These are phyloP conservation scores for Pichia exigua DNA, from an alignment of 805 yeast genomes.

Conservation along the genomic window DNA sequence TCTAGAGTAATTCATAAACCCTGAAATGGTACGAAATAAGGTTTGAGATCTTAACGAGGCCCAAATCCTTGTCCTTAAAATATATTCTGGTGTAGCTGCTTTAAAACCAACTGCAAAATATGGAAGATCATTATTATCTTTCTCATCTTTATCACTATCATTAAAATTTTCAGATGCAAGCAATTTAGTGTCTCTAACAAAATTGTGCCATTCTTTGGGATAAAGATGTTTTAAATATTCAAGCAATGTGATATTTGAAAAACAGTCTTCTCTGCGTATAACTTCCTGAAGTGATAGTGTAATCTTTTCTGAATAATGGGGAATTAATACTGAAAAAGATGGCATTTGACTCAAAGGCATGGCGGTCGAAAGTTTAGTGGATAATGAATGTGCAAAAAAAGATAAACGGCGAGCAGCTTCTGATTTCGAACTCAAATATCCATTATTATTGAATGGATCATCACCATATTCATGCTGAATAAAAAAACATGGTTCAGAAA, in stretches of 20 bases:
- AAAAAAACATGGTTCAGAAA: slow-evolving; percentile 71
- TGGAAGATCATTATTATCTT: slow-evolving; percentile 46
- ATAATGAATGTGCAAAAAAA: slow-evolving; percentile 82
- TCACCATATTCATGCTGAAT: slow-evolving; percentile 72
- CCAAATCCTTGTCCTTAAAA: slow-evolving; percentile 74
- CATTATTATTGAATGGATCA: slow-evolving; percentile 33
- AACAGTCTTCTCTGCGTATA: slow-evolving; percentile 62
- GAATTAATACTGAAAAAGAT: slow-evolving; percentile 72
- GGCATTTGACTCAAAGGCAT: slow-evolving; percentile 65
- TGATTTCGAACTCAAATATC: slow-evolving; percentile 52
- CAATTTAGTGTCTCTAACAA: slow-evolving; percentile 48
- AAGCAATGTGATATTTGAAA: slow-evolving; percentile 46
- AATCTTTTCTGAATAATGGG: slow-evolving; percentile 82
- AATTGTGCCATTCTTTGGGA: slow-evolving; percentile 50
- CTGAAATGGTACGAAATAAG: slow-evolving; percentile 70
- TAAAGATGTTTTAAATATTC: slow-evolving; percentile 50
- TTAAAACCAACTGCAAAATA: slow-evolving; percentile 65
- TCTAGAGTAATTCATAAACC: slow-evolving; percentile 68
- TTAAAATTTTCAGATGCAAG: slow-evolving; percentile 37
- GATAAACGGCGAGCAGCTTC: slow-evolving; percentile 82
- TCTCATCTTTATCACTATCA: slow-evolving; percentile 6
- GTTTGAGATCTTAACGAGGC: slow-evolving; percentile 80
- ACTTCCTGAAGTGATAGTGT: slow-evolving; percentile 69
- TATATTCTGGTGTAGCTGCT: slow-evolving; percentile 52
- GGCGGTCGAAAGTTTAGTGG: slow-evolving; percentile 79